These are phyloP conservation scores for Seiridium cupressi DNA, from an alignment of 2,329 filamentous ascomycete species.

Conservation along the genomic window DNA sequence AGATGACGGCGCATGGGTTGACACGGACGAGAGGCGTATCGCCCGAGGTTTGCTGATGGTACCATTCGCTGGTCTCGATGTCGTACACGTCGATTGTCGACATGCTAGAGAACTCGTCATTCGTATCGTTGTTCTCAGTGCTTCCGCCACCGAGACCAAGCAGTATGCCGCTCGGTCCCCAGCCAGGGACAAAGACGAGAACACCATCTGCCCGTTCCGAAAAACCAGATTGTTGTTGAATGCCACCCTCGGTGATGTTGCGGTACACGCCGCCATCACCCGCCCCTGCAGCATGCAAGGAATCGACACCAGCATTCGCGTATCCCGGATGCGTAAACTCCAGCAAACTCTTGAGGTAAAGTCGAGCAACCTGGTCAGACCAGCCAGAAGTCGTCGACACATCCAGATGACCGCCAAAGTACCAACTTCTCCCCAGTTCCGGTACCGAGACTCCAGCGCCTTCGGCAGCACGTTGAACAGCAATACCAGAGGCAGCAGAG, in stretches of 20 bases:
- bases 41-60: constrained; percentile 69
- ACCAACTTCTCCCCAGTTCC: constrained; percentile 69
- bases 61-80: constrained; percentile 69
- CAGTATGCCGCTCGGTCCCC: constrained; percentile 67
- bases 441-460: constrained; percentile 71
- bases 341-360: constrained; percentile 72
- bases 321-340: constrained; percentile 75
- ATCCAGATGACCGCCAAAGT: constrained; percentile 77
- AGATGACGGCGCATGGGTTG: constrained; percentile 69
- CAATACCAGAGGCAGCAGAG: constrained; percentile 51
- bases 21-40: constrained; percentile 62
- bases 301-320: constrained; percentile 60
- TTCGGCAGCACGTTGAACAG: constrained; percentile 69
- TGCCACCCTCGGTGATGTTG: constrained; percentile 71
- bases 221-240: constrained; percentile 66
- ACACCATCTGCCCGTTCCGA: constrained; percentile 72
- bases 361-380: constrained; percentile 60
- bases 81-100: constrained; percentile 69
- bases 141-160: constrained; percentile 72
- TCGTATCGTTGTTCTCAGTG: constrained; percentile 30
- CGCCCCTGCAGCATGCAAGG: constrained; percentile 54
- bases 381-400: constrained; percentile 58
- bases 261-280: constrained; percentile 63
- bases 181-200: constrained; percentile 72
- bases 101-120: constrained; percentile 61